phyloP scores from a whole-genome alignment of 2,329 filamentous ascomycete genomes.

The Tolypocladium tundrense region DNA sequence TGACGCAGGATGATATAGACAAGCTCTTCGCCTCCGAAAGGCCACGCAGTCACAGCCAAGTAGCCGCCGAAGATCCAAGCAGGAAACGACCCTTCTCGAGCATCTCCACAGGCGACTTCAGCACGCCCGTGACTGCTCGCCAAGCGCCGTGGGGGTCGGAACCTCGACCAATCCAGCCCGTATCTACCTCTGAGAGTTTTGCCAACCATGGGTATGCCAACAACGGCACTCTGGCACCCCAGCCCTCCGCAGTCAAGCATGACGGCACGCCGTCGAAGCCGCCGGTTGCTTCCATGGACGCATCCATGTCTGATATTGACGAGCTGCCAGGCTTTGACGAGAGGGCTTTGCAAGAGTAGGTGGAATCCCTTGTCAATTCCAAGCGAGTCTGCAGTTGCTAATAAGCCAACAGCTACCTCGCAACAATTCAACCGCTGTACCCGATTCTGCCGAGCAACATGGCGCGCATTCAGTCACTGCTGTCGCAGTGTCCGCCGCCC shows the following conservation, averaged over 20 bases:
- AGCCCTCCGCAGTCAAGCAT: conserved; percentile 28
- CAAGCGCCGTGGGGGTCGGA: conserved; percentile 38
- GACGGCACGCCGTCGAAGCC: conserved; percentile 26
- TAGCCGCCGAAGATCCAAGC: conserved; percentile 15
- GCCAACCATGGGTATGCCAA: conserved; percentile 22
- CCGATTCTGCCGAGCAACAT: conserved; percentile 54
- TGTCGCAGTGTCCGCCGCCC: conserved; percentile 43
- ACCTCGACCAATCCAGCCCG: conserved; percentile 31
- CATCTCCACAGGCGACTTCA: conserved; percentile 31
- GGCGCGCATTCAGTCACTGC: conserved; percentile 40
- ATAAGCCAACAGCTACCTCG: conserved; percentile 42
- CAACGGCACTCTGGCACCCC: conserved; percentile 34
- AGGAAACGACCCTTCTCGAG: conserved; percentile 39
- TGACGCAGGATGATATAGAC: conserved; percentile 36
- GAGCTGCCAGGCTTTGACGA: conserved; percentile 31
- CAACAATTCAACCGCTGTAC: conserved; percentile 54
- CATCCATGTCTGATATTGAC: conserved; percentile 21
- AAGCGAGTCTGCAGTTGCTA: not conserved
- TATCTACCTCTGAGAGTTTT: conserved; percentile 23
- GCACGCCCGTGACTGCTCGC: conserved; percentile 29
- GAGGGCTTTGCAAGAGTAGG: conserved; percentile 34
- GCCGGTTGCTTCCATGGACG: conserved; percentile 22
- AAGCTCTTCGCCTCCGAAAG: conserved; percentile 25
- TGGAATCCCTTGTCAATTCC: not conserved
- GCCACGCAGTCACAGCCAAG: conserved; percentile 18